Percentiles rank a stretch among this genome's conserved stretches.
Conservation (phyloP, 2,329 filamentous ascomycete species). For the Claviceps digitariae region DNA sequence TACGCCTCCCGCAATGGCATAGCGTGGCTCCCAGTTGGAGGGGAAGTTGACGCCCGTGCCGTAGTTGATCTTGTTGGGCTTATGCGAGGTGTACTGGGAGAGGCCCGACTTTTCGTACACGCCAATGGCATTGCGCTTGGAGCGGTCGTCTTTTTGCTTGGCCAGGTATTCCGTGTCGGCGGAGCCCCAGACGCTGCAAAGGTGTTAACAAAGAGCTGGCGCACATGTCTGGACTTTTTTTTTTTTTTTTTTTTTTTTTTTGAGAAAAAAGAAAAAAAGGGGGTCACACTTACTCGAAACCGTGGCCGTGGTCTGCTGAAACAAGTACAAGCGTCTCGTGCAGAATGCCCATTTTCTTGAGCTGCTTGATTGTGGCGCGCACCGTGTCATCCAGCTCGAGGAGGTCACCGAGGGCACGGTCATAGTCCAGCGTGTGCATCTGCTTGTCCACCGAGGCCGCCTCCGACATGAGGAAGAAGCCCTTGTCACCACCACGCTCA, state of each 20-base stretch:
- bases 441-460: slow-evolving; percentile 80
- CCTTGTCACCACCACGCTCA: slow-evolving; percentile 49
- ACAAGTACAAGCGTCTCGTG: slow-evolving; percentile 69
- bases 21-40: slow-evolving; percentile 71
- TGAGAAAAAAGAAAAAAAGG: too few relatives aligned
- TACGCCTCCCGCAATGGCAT: slow-evolving; percentile 62
- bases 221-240: too few relatives aligned
- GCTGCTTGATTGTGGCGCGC: slow-evolving; percentile 57
- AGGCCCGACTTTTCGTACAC: slow-evolving; percentile 60
- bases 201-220: slow-evolving; percentile 2
- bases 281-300: slow-evolving; percentile 47
- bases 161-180: slow-evolving; percentile 69
- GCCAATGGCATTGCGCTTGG: slow-evolving; percentile 64
- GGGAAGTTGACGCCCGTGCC: slow-evolving; percentile 65
- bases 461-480: slow-evolving; percentile 82
- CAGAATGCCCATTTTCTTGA: slow-evolving; percentile 50
- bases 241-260: too few relatives aligned
- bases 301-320: slow-evolving; percentile 80
- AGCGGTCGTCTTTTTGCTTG: slow-evolving; percentile 49
- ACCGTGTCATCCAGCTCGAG: slow-evolving; percentile 78
- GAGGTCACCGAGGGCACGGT: slow-evolving; percentile 71
- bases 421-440: slow-evolving; percentile 78
- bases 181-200: slow-evolving; percentile 55
- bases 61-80: slow-evolving; percentile 48
- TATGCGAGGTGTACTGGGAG: slow-evolving; percentile 54